Evolutionary conservation across 148 eudicot genomes (phyloP), one percentile per base, ranked within the genome.

Genomic region (Drosera capensis): DNA sequence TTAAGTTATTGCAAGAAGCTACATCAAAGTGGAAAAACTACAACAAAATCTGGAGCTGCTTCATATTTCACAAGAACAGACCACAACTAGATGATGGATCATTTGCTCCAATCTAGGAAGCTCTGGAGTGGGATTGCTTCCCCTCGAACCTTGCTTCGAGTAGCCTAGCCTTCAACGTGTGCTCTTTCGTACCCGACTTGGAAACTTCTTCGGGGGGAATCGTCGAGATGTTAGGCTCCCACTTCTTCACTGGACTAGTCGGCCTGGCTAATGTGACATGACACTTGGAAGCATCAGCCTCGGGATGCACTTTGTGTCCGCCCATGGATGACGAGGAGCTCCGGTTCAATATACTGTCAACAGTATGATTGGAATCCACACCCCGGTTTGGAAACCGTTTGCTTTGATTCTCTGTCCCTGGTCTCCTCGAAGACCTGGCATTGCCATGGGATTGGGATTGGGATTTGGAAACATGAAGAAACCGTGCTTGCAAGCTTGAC

Each of bases 101-200:
- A 45, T 1, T 9, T 45, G 28, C 34, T 26, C 8, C 74, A n/a
- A n/a, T 58, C 59, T 56, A 71, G 37, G 67, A 58, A 23, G 59
- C 65, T 51, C 58, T 75, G 2, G 59, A 31, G 9, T 68, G 72
- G 31, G 68, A 42, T 21, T 58, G 62, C 55, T 67, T 65, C 3
- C 79, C 72, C 53, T 83, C 97, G 34, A 75, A 38, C 57, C 94
- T 70, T n/a, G 97, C 97, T 56, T 88, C 93, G 5, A 88, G 72
- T 54, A 88, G 69, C 75, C 67, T 75, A 14, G 86, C 95, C 69
- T 71, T 73, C 65, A 90, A 64, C 8, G 95, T 68, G 54, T 66
- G 75, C 45, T 70, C 74, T 68, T 64, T 78, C 13, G 62, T 14
- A 17, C 61, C 59, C 41, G 78, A 67, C 58, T 68, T 84, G 0